Conservation (phyloP, 148 eudicot species). For the Heliosperma pusillum region DNA sequence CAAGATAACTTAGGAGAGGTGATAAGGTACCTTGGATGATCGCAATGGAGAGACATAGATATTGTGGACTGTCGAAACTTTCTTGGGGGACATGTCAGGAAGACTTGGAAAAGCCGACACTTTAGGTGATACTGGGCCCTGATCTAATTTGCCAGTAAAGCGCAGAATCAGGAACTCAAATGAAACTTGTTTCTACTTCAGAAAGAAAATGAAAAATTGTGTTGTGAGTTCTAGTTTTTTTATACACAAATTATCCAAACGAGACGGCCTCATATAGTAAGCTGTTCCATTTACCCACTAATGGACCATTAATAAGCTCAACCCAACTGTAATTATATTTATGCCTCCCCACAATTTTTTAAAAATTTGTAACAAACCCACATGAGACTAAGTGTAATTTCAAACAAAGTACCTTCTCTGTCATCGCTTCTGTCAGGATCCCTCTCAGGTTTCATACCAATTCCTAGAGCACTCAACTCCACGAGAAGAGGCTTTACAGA, state of each 20-base stretch:
- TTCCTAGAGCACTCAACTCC: slow-evolving; percentile 63
- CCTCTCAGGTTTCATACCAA: slow-evolving; percentile 31
- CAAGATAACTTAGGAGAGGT: not conserved
- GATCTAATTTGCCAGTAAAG: slow-evolving; percentile 44
- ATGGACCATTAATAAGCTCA: not conserved
- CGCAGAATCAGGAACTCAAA: slow-evolving; percentile 1
- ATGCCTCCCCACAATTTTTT: not conserved
- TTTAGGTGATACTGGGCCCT: slow-evolving; percentile 76
- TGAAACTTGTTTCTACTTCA: not conserved
- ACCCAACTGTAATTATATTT: not conserved
- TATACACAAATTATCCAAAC: not conserved
- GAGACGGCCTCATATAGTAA: not conserved
- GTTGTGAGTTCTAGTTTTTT: too few species aligned
- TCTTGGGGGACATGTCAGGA: slow-evolving; percentile 99
- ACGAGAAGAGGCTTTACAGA: slow-evolving; percentile 82
- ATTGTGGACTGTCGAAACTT: slow-evolving; percentile 77
- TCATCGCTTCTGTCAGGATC: slow-evolving; percentile 44
- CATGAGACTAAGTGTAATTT: not conserved
- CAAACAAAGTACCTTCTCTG: slow-evolving; percentile 45
- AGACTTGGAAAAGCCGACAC: slow-evolving; percentile 79
- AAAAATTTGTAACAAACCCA: not conserved
- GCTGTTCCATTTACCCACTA: not conserved
- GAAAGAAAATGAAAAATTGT: not conserved
- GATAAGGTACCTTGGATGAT: slow-evolving; percentile 75
- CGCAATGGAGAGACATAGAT: slow-evolving; percentile 93